Evolutionary conservation across 1,139 yeast species (phyloP), one percentile per base, ranked within the genome.

Genomic region (Yamadazyma dendronema): DNA sequence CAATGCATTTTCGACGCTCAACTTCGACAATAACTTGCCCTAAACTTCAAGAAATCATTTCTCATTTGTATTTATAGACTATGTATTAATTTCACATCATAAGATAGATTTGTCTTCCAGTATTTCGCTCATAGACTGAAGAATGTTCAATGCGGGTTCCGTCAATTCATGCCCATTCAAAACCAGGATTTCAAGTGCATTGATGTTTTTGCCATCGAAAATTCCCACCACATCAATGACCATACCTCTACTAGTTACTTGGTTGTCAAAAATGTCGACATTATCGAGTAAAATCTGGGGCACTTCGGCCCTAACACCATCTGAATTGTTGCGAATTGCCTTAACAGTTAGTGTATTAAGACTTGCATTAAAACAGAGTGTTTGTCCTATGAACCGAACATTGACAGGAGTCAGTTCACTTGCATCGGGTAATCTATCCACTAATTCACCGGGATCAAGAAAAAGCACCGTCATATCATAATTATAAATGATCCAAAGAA

Each of bases 71-170:
- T 19, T 24, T 24, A 4, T 24, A 24, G 11, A 24, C 13, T 24
- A 24, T n/a, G 26, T 24, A 24, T 8, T 16, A 16, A n/a, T 10
- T n/a, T n/a, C n/a, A n/a, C n/a, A n/a, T n/a, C n/a, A n/a, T n/a
- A n/a, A n/a, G 5, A n/a, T 79, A 84, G 23, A 21, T 21, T 21
- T 21, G 23, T 7, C 10, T 21, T 2, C 58, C 85, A 44, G 87
- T 22, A 22, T 3, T 4, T 17, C 16, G 19, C 37, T 34, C 24
- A 42, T 30, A 2, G 17, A 19, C 5, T 25, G 34, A n/a, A 42
- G 24, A 2, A 33, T 27, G 3, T 29, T 25, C 8, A 34, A 14
- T 17, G 27, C 37, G 21, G 28, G 31, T 17, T 39, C 38, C 9
- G 21, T 28, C n/a, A 43, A 30, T 28, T 35, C 38, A 30, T 24